Percentiles rank a stretch among this genome's conserved stretches.
Conservation (phyloP, 2,329 filamentous ascomycete species). For the Apiospora koreana region DNA sequence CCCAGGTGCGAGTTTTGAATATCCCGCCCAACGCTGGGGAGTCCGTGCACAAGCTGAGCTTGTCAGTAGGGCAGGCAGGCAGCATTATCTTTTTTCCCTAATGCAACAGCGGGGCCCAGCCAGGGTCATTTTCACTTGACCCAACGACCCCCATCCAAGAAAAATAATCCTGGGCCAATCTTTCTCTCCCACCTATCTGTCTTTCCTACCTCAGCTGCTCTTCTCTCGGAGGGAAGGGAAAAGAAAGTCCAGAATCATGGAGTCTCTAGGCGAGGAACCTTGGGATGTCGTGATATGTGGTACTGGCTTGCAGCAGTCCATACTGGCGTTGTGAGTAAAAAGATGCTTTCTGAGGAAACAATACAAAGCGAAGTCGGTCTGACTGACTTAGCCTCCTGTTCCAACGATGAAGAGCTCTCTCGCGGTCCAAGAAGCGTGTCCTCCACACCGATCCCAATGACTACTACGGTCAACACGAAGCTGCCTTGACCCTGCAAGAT, state of each 20-base stretch:
- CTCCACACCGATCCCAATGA: constrained; percentile 86
- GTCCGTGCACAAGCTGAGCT: constrained; percentile 1
- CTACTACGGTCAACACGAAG: constrained; percentile 86
- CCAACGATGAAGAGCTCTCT: constrained; percentile 72
- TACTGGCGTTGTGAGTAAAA: constrained; percentile 71
- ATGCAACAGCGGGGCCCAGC: not conserved
- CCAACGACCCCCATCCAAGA: constrained; percentile 39
- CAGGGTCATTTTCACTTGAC: not conserved
- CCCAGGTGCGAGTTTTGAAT: not conserved
- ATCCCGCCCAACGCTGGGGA: not conserved
- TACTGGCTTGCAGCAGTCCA: constrained; percentile 76
- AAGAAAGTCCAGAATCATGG: constrained; percentile 51
- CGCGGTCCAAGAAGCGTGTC: constrained; percentile 86
- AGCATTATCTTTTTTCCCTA: constrained; percentile 5
- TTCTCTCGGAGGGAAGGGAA: not conserved
- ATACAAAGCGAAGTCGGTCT: constrained; percentile 49
- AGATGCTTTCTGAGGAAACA: constrained; percentile 15
- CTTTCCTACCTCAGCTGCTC: constrained; percentile 11
- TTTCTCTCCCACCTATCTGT: constrained; percentile 17
- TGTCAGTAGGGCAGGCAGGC: not conserved
- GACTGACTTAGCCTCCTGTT: constrained; percentile 66
- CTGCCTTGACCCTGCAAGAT: constrained; percentile 82
- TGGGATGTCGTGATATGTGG: constrained; percentile 83
- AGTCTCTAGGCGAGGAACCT: constrained; percentile 69
- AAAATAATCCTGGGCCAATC: constrained; percentile 27